phyloP scores from a whole-genome alignment of 2,329 filamentous ascomycete genomes.

The Xylariaceae sp. region DNA sequence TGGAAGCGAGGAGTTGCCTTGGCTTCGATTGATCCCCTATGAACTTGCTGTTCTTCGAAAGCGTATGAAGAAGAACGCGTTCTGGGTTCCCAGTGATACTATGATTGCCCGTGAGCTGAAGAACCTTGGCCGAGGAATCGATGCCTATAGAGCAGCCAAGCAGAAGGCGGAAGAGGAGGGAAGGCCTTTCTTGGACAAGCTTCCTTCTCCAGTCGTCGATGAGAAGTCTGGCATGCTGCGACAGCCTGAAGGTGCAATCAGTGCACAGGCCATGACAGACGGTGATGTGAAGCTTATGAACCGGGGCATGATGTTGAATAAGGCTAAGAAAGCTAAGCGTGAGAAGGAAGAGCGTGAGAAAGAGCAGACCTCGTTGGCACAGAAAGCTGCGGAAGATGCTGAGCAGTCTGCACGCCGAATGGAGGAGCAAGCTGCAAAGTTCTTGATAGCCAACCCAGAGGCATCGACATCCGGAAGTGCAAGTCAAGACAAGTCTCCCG shows the following conservation, averaged over 20 bases:
- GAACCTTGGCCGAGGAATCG: slow-evolving; percentile 62
- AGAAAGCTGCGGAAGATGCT: slow-evolving; percentile 59
- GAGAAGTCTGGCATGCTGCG: slow-evolving; percentile 49
- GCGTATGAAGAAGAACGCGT: slow-evolving; percentile 87
- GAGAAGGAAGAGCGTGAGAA: no score
- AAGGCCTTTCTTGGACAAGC: slow-evolving; percentile 50
- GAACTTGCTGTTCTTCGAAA: slow-evolving; percentile 69
- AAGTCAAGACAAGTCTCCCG: slow-evolving; percentile 30
- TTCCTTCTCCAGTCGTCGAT: slow-evolving; percentile 42
- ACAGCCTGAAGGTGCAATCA: slow-evolving; percentile 58
- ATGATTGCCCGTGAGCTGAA: slow-evolving; percentile 81
- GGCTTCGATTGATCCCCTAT: slow-evolving; percentile 61
- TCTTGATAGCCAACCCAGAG: slow-evolving; percentile 36
- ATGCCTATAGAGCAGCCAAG: slow-evolving; percentile 59
- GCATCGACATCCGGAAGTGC: slow-evolving; percentile 32
- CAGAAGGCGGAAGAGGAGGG: slow-evolving; percentile 64
- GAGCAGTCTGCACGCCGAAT: slow-evolving; percentile 54
- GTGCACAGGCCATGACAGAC: slow-evolving; percentile 50
- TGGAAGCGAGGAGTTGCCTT: slow-evolving; percentile 58
- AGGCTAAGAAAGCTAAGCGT: slow-evolving; percentile 70
- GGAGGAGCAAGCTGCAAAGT: slow-evolving; percentile 45
- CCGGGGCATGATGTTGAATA: slow-evolving; percentile 73
- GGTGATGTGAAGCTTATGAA: slow-evolving; percentile 65
- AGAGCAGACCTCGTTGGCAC: slow-evolving; percentile 58
- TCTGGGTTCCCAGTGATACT: slow-evolving; percentile 79